Conservation (phyloP, 1,284 basidiomycete species). For the Mycena sp. region DNA sequence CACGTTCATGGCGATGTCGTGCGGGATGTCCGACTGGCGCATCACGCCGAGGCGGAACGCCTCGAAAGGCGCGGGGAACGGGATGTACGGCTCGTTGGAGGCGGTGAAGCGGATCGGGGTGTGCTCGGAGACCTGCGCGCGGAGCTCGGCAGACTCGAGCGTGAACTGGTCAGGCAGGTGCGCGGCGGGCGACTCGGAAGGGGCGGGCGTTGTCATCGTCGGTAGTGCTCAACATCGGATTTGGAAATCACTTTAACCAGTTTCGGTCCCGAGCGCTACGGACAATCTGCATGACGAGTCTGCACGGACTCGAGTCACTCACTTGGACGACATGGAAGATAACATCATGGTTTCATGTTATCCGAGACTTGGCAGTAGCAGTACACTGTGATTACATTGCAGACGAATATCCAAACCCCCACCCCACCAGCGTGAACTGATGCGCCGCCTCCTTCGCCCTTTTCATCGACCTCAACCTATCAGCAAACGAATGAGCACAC, state of each 20-base stretch:
- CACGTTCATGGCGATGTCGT: conserved; percentile 28
- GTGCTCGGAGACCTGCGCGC: conserved; percentile 1
- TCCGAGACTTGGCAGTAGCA: too few species aligned
- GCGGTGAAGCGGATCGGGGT: conserved; percentile 25
- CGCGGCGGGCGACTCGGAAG: neutral
- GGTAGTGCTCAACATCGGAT: too few species aligned
- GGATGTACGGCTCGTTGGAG: conserved; percentile 24
- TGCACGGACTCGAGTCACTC: too few species aligned
- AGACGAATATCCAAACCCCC: conserved; percentile 75
- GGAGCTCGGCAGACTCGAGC: conserved; percentile 17
- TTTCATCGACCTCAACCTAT: conserved; percentile 70
- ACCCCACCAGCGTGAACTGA: conserved; percentile 77
- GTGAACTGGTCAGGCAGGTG: conserved; percentile 21
- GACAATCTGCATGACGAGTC: too few species aligned
- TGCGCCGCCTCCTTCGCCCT: conserved; percentile 77
- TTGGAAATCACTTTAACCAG: too few species aligned
- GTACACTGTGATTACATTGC: too few species aligned
- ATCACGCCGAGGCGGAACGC: conserved; percentile 18
- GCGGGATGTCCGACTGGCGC: conserved; percentile 24
- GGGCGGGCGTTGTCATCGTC: too few species aligned
- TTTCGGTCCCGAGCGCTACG: too few species aligned
- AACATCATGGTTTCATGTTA: too few species aligned
- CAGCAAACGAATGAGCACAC: conserved; percentile 10
- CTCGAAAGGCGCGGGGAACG: conserved; percentile 24
- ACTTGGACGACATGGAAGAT: too few species aligned